Evolutionary conservation across 805 yeast genomes (phyloP).

Genomic region (Ogataea ganodermae): DNA sequence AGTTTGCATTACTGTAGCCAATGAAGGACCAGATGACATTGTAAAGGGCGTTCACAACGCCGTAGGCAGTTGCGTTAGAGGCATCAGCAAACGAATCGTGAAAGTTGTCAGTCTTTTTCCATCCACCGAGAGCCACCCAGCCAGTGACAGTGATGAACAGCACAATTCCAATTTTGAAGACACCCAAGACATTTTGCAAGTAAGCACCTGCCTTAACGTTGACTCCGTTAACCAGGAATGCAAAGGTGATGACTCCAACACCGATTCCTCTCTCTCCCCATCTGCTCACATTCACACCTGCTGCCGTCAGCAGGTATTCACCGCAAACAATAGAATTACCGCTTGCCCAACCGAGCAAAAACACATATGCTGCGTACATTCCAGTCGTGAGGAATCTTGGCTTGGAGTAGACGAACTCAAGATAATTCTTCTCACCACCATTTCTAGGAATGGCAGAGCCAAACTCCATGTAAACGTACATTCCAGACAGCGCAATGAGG

Average conservation of each 20-base stretch:
- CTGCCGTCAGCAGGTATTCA: slow-evolving; percentile 73
- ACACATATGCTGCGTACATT: slow-evolving; percentile 68
- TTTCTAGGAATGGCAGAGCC: slow-evolving; percentile 55
- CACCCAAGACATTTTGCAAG: slow-evolving; percentile 64
- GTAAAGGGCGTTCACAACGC: slow-evolving; percentile 73
- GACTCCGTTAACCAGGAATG: slow-evolving; percentile 62
- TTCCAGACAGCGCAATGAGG: slow-evolving; percentile 61
- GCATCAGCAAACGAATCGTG: slow-evolving; percentile 40
- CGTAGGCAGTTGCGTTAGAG: slow-evolving; percentile 46
- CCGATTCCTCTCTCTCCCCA: slow-evolving; percentile 83
- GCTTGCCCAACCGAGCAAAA: slow-evolving; percentile 83
- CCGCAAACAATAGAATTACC: slow-evolving; percentile 83
- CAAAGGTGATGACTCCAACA: slow-evolving; percentile 70
- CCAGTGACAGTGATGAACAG: slow-evolving; percentile 73
- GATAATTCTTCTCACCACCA: slow-evolving; percentile 83
- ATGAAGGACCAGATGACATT: slow-evolving; percentile 84
- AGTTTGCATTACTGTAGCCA: slow-evolving; percentile 82
- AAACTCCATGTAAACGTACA: slow-evolving; percentile 76
- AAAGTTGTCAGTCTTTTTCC: slow-evolving; percentile 44
- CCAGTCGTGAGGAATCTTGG: slow-evolving; percentile 69
- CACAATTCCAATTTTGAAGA: slow-evolving; percentile 70
- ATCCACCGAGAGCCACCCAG: slow-evolving; percentile 81
- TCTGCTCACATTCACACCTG: slow-evolving; percentile 64
- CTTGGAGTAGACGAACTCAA: slow-evolving; percentile 66
- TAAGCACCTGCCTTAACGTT: slow-evolving; percentile 66